Evolutionary conservation across 257 asterid species (phyloP), one percentile per base, ranked within the genome.

Genomic region (Scutellaria galericulata): DNA sequence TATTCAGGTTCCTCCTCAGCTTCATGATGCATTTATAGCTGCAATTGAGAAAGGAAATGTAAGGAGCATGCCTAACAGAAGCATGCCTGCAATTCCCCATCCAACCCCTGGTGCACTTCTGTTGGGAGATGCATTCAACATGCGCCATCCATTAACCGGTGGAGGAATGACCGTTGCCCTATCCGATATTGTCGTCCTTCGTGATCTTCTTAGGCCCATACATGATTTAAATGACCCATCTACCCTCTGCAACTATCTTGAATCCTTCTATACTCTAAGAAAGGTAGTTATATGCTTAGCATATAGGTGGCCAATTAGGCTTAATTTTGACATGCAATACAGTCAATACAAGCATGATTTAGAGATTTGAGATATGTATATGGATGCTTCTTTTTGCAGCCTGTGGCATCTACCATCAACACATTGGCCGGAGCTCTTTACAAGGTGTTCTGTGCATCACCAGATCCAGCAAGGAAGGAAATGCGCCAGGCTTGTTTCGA

Each of bases 331-430:
- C n/a, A 41, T 15, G n/a, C 2, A 22, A 9, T 20, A 20, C 47
- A 45, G 6, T 10, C 18, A 15, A 10, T 31, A 6, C 12, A 37
- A 56, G 40, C 42, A 44, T 0, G n/a, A 18, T 31, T 10, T 3
- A 64, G 27, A 46, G 22, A 45, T 40, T 75, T 18, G 70, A 47
- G 18, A 14, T 52, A 1, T 3, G 5, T 45, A 47, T 24, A 15
- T 42, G 39, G 55, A 12, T 60, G 55, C 15, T 65, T 14, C 1
- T 37, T 71, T 18, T 78, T 83, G 83, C 86, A 92, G 98, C 96
- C 98, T 0, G 89, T 85, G 57, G 90, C 98, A 63, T 90, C 93
- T 3, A 92, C 94, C 1, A 90, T 92, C n/a, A 88, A 90, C 74
- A 86, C 92, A 64, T 59, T 90, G 83, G 98, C 97, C 0, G 95